A percentile compares a stretch with the other conserved stretches of the same genome.
Conservation (phyloP, 176 grass and related monocot genomes). For the Pontederia crassipes region DNA sequence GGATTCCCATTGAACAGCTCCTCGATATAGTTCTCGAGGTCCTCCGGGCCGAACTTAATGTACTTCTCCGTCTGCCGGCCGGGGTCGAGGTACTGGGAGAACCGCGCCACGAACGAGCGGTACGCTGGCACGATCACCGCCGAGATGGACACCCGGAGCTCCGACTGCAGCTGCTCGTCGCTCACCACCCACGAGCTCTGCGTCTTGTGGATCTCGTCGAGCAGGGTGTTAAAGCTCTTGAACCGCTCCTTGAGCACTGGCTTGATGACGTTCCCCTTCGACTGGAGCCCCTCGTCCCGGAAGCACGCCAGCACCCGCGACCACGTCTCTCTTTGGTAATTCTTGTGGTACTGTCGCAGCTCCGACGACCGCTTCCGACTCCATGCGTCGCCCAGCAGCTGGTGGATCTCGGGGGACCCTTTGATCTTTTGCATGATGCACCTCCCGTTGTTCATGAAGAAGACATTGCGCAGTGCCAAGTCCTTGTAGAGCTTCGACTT, state of each 20-base stretch:
- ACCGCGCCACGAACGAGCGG: conserved; percentile 55
- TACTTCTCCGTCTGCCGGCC: conserved; percentile 66
- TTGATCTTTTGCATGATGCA: conserved; percentile 80
- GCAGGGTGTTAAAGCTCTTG: conserved; percentile 70
- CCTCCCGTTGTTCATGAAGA: conserved; percentile 81
- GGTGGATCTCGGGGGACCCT: conserved; percentile 55
- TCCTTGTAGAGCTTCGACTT: conserved; percentile 74
- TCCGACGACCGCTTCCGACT: conserved; percentile 59
- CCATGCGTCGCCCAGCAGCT: conserved; percentile 51
- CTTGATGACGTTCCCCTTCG: conserved; percentile 19
- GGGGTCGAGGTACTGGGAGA: conserved; percentile 37
- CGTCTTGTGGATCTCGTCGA: conserved; percentile 76
- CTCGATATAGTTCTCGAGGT: conserved; percentile 67
- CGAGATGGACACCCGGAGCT: conserved; percentile 65
- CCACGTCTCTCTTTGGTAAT: conserved; percentile 91
- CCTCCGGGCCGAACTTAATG: conserved; percentile 51
- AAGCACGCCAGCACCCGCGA: conserved; percentile 46
- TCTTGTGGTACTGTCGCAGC: conserved; percentile 76
- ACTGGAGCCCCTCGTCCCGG: conserved; percentile 44
- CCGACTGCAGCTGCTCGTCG: conserved; percentile 85
- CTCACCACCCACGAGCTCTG: conserved; percentile 73
- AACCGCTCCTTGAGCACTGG: conserved; percentile 64
- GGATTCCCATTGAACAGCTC: conserved; percentile 78
- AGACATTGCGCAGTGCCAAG: conserved; percentile 42
- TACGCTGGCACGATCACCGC: conserved; percentile 75